phyloP scores from a whole-genome alignment of 495 filamentous ascomycete genomes.

The Oidiodendron maius region DNA sequence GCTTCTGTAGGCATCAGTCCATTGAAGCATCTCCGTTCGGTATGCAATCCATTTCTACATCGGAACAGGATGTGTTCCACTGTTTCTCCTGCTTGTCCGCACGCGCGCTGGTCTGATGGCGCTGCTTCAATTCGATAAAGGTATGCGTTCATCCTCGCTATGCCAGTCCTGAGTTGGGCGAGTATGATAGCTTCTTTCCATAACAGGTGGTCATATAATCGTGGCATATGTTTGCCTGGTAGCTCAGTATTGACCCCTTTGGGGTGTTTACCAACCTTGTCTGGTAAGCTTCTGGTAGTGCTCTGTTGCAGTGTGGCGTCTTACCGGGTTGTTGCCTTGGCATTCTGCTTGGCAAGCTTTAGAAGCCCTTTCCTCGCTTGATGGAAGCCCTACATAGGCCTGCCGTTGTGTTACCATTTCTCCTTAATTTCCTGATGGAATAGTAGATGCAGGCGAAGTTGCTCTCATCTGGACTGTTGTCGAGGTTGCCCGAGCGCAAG shows the following conservation, averaged over 20 bases:
- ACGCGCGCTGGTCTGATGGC: not conserved
- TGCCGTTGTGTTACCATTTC: not conserved
- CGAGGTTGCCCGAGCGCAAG: not conserved
- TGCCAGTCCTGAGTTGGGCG: conserved; percentile 5
- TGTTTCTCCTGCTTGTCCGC: conserved; percentile 4
- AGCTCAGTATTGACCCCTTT: conserved; percentile 3
- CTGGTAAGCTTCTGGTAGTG: conserved; percentile 4
- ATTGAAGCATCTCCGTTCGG: conserved; percentile 28
- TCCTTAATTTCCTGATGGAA: not conserved
- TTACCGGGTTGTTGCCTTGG: conserved; percentile 3
- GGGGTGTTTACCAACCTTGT: conserved; percentile 7
- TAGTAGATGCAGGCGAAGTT: not conserved
- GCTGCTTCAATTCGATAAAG: not conserved
- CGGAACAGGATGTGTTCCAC: conserved; percentile 6
- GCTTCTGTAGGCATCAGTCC: conserved; percentile 25
- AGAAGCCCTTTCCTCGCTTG: not conserved
- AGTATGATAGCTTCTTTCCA: conserved; percentile 26
- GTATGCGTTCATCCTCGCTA: not conserved
- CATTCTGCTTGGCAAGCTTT: not conserved
- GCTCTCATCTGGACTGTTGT: not conserved
- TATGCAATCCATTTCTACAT: not conserved
- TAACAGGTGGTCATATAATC: conserved; percentile 26
- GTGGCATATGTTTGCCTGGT: conserved; percentile 24
- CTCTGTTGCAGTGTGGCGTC: not conserved
- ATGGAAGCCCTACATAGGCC: conserved; percentile 1